Evolutionary conservation across 2,329 filamentous ascomycete genomes (phyloP), one percentile per base, ranked within the genome.

Genomic region (Pseudogymnoascus sp.): DNA sequence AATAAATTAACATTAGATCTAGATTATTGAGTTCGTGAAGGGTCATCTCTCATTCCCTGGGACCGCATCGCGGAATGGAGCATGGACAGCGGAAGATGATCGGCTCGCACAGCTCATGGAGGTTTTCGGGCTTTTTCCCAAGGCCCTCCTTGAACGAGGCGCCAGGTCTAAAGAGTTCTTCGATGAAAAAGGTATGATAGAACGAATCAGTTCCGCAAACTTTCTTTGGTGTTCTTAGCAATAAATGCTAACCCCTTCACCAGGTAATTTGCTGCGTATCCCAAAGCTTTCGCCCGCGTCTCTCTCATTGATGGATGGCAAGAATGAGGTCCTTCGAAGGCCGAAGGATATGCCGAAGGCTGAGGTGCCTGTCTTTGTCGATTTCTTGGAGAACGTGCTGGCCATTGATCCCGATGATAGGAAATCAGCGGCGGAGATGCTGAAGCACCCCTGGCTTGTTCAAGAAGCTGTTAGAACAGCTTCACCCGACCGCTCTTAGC

Each of bases 351-450:
- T 60, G 11, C 86, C 84, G 67, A 84, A 89, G 10, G 84, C 95
- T 62, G 91, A 96, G 69, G 85, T 84, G 42, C 88, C 87, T 76
- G 84, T 84, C 64, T 88, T 96, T 68, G 81, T 86, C 36, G 88
- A 89, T 36, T 96, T 97, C 75, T 75, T 97, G 64, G 80, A 87
- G 1, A 93, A 93, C 0, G 95, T 96, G 90, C 81, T 97, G 44
- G 90, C 96, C 74, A 79, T 97, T 18, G 77, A 91, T 53, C 93
- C 93, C 0, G 89, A 92, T 75, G 89, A 92, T 75, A 82, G 93
- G 36, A 93, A 93, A 14, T 96, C 96, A 71, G 93, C 93, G 0
- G 93, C 93, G 25, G 93, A 93, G 10, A 96, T 97, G 93, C 86
- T 89, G 5, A 87, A 88, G 6, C 90, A 96, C 71, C 73, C 78